These are phyloP conservation scores for Miscanthus lutarioriparius DNA, from an alignment of 176 grass and related monocot species.

Conservation along the genomic window DNA sequence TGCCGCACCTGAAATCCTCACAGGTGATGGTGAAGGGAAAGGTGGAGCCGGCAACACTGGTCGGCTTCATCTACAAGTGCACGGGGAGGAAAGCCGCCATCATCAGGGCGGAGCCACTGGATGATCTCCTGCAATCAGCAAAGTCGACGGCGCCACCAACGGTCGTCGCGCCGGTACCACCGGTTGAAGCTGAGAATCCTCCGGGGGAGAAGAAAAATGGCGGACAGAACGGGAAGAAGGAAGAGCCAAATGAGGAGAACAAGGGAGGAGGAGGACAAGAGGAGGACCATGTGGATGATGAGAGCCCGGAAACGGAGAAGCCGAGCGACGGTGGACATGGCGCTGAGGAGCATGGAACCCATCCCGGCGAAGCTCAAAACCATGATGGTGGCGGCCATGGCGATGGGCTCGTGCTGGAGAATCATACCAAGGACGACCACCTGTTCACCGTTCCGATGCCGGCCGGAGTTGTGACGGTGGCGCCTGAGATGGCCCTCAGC, in stretches of 20 bases:
- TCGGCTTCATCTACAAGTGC: constrained; percentile 39
- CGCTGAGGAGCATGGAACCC: not conserved
- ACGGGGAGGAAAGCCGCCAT: constrained; percentile 47
- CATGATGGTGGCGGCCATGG: not conserved
- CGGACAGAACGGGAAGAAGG: not conserved
- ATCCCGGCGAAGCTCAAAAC: not conserved
- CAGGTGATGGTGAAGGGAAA: constrained; percentile 45
- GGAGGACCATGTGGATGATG: not conserved
- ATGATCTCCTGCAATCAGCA: not conserved
- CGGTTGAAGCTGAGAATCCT: not conserved
- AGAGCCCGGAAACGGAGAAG: not conserved
- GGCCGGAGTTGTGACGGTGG: not conserved
- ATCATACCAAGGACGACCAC: not conserved
- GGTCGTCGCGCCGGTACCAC: too few relatives aligned
- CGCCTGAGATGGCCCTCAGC: constrained; percentile 17
- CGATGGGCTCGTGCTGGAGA: not conserved
- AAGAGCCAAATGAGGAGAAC: not conserved
- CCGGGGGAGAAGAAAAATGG: not conserved
- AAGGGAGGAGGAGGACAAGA: not conserved
- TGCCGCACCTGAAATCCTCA: constrained; percentile 39
- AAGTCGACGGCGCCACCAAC: not conserved
- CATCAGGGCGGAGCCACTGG: constrained; percentile 31
- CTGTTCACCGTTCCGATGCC: constrained; percentile 5
- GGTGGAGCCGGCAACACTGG: constrained; percentile 49
- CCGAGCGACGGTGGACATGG: not conserved